Conservation (phyloP, 306 rosid species). For the Sesbania bispinosa region DNA sequence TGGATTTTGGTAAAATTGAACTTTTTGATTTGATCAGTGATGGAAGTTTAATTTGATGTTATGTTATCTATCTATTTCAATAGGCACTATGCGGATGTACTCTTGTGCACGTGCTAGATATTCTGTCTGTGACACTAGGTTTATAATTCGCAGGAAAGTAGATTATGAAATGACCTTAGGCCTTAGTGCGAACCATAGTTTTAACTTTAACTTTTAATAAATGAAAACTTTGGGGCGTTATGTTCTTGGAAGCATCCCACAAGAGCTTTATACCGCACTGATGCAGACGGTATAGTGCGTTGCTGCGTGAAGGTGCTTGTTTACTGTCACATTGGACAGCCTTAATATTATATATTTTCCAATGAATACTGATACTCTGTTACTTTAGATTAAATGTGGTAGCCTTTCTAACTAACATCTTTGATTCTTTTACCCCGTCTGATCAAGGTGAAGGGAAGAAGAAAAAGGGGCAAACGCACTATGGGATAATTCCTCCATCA, state of each 20-base stretch:
- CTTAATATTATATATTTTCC: slow-evolving; percentile 9
- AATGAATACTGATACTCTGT: slow-evolving; percentile 1
- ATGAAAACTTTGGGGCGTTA: slow-evolving; percentile 1
- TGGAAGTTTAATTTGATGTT: background rate
- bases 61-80: background rate
- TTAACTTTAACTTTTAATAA: background rate
- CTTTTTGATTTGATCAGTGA: background rate
- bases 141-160: slow-evolving; percentile 24
- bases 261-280: slow-evolving; percentile 25
- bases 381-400: slow-evolving; percentile 8
- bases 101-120: slow-evolving; percentile 61
- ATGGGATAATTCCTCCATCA: no score
- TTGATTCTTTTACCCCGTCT: slow-evolving; percentile 21
- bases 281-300: slow-evolving; percentile 34
- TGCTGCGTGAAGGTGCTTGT: slow-evolving; percentile 28
- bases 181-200: background rate
- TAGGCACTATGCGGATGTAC: slow-evolving; percentile 51
- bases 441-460: no score
- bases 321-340: slow-evolving; percentile 37
- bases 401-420: slow-evolving; percentile 32
- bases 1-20: background rate
- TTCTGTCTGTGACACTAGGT: slow-evolving; percentile 37
- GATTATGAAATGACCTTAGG: slow-evolving; percentile 1
- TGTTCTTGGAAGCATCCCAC: slow-evolving; percentile 50
- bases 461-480: no score